Conservation (phyloP, 306 rosid genomes). For the Lotus japonicus region DNA sequence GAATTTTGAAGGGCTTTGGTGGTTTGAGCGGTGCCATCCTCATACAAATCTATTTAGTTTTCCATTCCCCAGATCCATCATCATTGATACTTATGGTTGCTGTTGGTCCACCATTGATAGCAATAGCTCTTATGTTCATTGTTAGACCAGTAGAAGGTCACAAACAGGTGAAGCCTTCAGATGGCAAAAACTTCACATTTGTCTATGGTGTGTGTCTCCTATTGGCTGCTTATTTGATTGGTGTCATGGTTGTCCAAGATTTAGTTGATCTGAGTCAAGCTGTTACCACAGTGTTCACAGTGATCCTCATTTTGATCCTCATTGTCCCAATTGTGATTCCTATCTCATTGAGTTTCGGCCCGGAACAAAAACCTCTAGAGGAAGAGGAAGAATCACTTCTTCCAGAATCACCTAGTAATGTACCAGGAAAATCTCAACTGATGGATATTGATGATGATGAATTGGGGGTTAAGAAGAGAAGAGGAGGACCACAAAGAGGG, state of each 20-base stretch:
- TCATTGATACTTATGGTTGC: constrained; percentile 80
- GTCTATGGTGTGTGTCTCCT: constrained; percentile 74
- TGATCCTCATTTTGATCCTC: constrained; percentile 48
- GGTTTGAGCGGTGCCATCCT: constrained; percentile 91
- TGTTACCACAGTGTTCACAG: constrained; percentile 40
- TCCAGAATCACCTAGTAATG: constrained; percentile 32
- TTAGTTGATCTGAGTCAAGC: constrained; percentile 46
- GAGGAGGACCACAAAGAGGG: constrained; percentile 78
- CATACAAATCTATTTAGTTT: constrained; percentile 66
- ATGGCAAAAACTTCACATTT: constrained; percentile 49
- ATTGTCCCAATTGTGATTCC: constrained; percentile 63
- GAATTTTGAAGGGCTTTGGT: constrained; percentile 90
- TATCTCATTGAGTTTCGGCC: constrained; percentile 34
- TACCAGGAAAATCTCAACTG: constrained; percentile 30
- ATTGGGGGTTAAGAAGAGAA: constrained; percentile 70
- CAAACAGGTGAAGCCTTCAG: constrained; percentile 63
- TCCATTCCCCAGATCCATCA: constrained; percentile 72
- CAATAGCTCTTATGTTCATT: constrained; percentile 61
- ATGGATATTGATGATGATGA: constrained; percentile 30
- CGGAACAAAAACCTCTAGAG: constrained; percentile 34
- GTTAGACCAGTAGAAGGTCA: constrained; percentile 89
- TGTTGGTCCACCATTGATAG: constrained; percentile 74
- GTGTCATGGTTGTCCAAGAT: constrained; percentile 81
- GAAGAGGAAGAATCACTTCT: constrained; percentile 59
- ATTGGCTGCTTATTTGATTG: constrained; percentile 84